Conservation (phyloP, 2,329 filamentous ascomycete species). For the Beauveria scarabaeidicola region DNA sequence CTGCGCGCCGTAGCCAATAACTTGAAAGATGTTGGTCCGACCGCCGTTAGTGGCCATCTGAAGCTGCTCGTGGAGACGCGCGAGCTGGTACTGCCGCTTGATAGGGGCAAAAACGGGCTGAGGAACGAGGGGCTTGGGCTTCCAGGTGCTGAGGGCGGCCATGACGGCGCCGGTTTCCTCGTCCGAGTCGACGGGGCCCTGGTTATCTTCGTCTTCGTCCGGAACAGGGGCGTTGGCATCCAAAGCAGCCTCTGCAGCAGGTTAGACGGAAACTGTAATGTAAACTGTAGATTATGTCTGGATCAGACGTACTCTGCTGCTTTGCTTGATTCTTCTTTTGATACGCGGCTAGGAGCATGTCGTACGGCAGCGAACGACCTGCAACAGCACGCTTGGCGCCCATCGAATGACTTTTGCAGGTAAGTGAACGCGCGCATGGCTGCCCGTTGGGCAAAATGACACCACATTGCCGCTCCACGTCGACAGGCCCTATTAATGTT, state of each 20-base stretch:
- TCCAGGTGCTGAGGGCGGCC: conserved; percentile 66
- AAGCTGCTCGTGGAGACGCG: conserved; percentile 56
- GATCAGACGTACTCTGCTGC: conserved; percentile 70
- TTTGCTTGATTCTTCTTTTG: conserved; percentile 99
- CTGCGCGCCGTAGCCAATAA: conserved; percentile 48
- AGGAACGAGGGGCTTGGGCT: conserved; percentile 67
- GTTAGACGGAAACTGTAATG: background rate
- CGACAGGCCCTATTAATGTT: conserved; percentile 58
- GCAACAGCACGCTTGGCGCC: conserved; percentile 84
- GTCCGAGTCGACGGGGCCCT: conserved; percentile 81
- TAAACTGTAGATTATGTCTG: background rate
- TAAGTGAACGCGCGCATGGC: conserved; percentile 78
- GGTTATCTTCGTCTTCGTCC: conserved; percentile 74
- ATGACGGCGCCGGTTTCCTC: conserved; percentile 90
- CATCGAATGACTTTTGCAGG: conserved; percentile 94
- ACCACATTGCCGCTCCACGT: conserved; percentile 90
- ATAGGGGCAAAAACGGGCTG: conserved; percentile 55
- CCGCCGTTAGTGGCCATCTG: conserved; percentile 59
- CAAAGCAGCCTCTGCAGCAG: conserved; percentile 69
- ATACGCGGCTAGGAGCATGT: conserved; percentile 80
- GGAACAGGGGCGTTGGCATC: conserved; percentile 88
- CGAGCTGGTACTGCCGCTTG: conserved; percentile 53
- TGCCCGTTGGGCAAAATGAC: conserved; percentile 78
- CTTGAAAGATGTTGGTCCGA: conserved; percentile 56
- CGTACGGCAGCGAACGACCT: conserved; percentile 79